Base-by-base conservation (phyloP, 1,284 basidiomycete species). In the Rhodotorula sp. region DNA sequence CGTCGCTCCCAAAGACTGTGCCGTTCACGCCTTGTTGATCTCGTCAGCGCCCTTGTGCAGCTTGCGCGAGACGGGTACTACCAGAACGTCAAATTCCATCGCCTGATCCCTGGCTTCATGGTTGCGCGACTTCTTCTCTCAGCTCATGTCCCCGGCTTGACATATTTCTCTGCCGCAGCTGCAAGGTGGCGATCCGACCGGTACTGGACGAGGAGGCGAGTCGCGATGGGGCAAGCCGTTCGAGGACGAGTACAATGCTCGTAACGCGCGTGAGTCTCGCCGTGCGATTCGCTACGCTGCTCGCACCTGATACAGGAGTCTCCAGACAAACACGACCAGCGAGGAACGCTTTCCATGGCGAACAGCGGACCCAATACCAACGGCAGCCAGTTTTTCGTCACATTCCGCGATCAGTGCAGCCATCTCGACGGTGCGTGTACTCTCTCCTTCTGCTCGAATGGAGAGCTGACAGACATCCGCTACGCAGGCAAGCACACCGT, bases 31-130 rank as follows among this genome's bases (percentile, higher is more conserved):
- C 46, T 17, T 30, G 22, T 15, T 22, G 30, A 47, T 24, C 20
- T 22, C 49, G 8, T 29, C n/a, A 24, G 1, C 4, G 1, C n/a
- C 6, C 11, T n/a, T n/a, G n/a, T n/a, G 32, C 61, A 73, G 88
- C 85, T 97, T 8, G 92, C 94, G 0, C 87, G 88, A 74, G 83
- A 88, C 47, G 93, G 94, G 5, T 92, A 94, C 76, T 99, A 98
- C 79, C 89, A 97, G 76, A 84, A 92, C 76, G 89, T 87, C 70
- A 74, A 79, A 44, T 99, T 99, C 81, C 95, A 99, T 79, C 88
- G 95, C 47, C 84, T 96, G 59, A 92, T 99, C 20, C 94, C 94
- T 9, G 94, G 92, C 0, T 99, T 99, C 79, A 99, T 99, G 96
- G 64, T 51, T 9, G 30, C 29, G 27, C 20, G 3, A 39, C 27